phyloP scores from a whole-genome alignment of 306 rosid genomes.

The Trifolium pratense region DNA sequence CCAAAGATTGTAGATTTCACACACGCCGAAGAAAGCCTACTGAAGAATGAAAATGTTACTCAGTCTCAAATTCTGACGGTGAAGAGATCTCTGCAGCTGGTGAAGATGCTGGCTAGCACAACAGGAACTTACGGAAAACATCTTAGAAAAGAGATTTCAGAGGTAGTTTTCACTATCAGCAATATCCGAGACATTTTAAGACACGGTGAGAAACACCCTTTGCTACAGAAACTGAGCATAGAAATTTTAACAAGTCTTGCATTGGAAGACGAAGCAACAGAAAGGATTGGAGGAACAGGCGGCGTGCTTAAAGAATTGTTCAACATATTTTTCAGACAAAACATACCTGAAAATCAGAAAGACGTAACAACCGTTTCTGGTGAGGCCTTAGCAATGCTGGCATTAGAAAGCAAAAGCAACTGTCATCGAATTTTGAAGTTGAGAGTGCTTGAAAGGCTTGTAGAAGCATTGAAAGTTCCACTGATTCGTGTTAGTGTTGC shows the following conservation, averaged over 20 bases:
- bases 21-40: conserved; percentile 67
- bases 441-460: conserved; percentile 57
- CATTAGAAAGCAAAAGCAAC: conserved; percentile 75
- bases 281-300: conserved; percentile 89
- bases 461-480: conserved; percentile 60
- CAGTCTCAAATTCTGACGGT: conserved; percentile 61
- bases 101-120: conserved; percentile 86
- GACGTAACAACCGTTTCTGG: conserved; percentile 69
- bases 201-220: conserved; percentile 70
- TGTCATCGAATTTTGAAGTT: conserved; percentile 69
- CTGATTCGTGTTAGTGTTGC: conserved; percentile 73
- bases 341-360: conserved; percentile 46
- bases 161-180: conserved; percentile 84
- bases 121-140: conserved; percentile 76
- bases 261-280: conserved; percentile 80
- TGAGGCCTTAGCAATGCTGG: conserved; percentile 92
- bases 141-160: conserved; percentile 79
- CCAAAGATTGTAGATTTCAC: conserved; percentile 87
- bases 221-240: conserved; percentile 78
- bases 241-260: conserved; percentile 81
- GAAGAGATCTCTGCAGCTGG: conserved; percentile 80
- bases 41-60: conserved; percentile 58
- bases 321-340: conserved; percentile 63
- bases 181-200: conserved; percentile 77
- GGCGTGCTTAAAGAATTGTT: conserved; percentile 78